phyloP scores from a whole-genome alignment of 345 rosid genomes.

The Lenwebbia sp. region DNA sequence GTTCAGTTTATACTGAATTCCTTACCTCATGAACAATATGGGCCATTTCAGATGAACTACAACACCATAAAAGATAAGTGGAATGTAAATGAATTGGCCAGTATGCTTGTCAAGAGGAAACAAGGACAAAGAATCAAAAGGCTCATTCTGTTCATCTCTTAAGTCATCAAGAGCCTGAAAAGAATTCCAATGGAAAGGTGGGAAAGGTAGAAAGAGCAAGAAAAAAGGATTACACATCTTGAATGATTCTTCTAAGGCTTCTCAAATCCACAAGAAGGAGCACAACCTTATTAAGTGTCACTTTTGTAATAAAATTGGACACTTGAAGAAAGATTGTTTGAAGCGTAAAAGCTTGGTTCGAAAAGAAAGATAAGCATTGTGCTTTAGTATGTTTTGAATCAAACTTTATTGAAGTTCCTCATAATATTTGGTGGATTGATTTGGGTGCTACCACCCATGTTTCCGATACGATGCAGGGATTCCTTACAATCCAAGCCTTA shows the following conservation, averaged over 20 bases:
- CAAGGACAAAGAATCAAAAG: not conserved
- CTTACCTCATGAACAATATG: too few relatives aligned
- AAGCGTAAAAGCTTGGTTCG: not conserved
- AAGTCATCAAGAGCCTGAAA: not conserved
- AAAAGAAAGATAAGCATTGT: not conserved
- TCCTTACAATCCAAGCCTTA: not conserved
- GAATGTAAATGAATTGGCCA: conserved; percentile 6
- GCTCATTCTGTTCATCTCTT: not conserved
- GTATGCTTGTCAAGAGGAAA: conserved; percentile 1
- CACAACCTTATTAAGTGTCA: not conserved
- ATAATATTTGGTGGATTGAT: not conserved
- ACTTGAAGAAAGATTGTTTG: not conserved
- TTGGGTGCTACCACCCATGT: not conserved
- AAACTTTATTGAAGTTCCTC: not conserved
- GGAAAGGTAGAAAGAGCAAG: not conserved
- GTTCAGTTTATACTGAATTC: too few relatives aligned
- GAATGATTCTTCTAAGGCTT: not conserved
- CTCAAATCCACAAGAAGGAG: not conserved
- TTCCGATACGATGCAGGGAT: not conserved
- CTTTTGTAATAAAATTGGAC: too few relatives aligned
- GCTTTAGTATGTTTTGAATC: not conserved
- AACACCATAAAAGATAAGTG: conserved; percentile 12
- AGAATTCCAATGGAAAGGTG: not conserved
- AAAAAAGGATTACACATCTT: not conserved
- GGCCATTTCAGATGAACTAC: conserved; percentile 1